These are phyloP conservation scores for Talaromyces islandicus DNA, from an alignment of 2,329 filamentous ascomycete genomes.

Conservation along the genomic window DNA sequence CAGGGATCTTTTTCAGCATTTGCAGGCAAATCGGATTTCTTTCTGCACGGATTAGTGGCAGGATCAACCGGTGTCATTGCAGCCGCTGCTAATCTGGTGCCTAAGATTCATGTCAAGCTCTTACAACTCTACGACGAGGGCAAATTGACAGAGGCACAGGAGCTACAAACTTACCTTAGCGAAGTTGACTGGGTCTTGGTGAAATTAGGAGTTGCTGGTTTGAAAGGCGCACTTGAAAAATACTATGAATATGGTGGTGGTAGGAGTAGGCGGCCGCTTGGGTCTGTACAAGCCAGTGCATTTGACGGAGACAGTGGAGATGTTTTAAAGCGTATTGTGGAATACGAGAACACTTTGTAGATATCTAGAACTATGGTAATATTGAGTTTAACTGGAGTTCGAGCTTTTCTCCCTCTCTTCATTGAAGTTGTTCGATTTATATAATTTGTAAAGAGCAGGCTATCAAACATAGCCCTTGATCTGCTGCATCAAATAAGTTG, in stretches of 20 bases:
- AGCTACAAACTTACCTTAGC: conserved; percentile 64
- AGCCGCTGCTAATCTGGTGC: conserved; percentile 73
- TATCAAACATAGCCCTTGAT: not conserved
- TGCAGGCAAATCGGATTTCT: conserved; percentile 76
- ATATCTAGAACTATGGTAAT: too few species aligned
- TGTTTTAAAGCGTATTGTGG: not conserved
- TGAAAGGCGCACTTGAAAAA: conserved; percentile 70
- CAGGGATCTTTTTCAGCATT: conserved; percentile 66
- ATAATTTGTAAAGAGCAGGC: too few species aligned
- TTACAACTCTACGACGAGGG: conserved; percentile 67
- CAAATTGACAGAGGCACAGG: conserved; percentile 63
- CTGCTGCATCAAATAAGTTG: not conserved
- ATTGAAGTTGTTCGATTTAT: too few species aligned
- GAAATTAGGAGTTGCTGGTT: conserved; percentile 70
- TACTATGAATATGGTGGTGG: conserved; percentile 64
- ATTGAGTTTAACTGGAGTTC: too few species aligned
- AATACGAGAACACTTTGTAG: not conserved
- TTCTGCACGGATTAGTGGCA: conserved; percentile 65
- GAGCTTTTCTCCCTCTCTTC: too few species aligned
- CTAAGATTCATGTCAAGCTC: conserved; percentile 68
- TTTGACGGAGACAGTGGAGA: not conserved
- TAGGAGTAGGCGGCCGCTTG: conserved; percentile 2
- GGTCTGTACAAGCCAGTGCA: not conserved
- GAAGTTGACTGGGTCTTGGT: conserved; percentile 72
- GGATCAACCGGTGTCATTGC: conserved; percentile 75